These are phyloP conservation scores for Platanthera guangdongensis DNA, from an alignment of 106 monocot genomes.

Conservation along the genomic window DNA sequence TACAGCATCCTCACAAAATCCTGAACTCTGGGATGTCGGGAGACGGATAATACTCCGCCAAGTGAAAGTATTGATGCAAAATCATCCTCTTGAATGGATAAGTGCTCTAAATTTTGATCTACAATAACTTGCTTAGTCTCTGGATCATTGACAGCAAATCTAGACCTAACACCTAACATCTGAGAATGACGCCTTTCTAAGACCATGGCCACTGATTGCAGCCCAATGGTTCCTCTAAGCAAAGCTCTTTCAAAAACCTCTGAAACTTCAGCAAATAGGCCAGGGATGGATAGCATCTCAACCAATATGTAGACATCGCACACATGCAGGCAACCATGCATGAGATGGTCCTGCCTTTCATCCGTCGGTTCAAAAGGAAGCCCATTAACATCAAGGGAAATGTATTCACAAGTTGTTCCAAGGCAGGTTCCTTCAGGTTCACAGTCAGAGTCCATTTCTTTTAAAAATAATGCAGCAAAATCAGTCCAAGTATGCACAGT, in stretches of 20 bases:
- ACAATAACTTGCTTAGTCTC: constrained; percentile 20
- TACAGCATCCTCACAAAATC: constrained; percentile 89
- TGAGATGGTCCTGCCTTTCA: constrained; percentile 31
- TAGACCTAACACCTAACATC: constrained; percentile 27
- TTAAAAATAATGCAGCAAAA: constrained; percentile 64
- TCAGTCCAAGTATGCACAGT: constrained; percentile 46
- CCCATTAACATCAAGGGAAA: constrained; percentile 32
- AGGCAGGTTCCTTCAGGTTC: constrained; percentile 47
- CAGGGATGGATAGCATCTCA: constrained; percentile 65
- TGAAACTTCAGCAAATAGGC: constrained; percentile 71
- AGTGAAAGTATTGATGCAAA: constrained; percentile 54
- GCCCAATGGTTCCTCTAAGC: constrained; percentile 44
- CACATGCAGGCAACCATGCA: constrained; percentile 39
- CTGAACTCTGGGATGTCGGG: constrained; percentile 53
- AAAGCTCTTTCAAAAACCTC: constrained; percentile 68
- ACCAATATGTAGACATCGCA: constrained; percentile 77
- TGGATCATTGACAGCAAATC: constrained; percentile 28
- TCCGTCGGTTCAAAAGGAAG: constrained; percentile 37
- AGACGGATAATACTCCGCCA: constrained; percentile 74
- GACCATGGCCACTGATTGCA: constrained; percentile 65
- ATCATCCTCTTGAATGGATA: constrained; percentile 56
- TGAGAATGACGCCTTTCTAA: constrained; percentile 70
- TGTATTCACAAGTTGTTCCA: constrained; percentile 23
- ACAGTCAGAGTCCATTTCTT: constrained; percentile 74
- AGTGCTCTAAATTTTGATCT: constrained; percentile 31